Evolutionary conservation across 176 grass and related monocot genomes (phyloP), one percentile per base, ranked within the genome.

Genomic region (Raddia guianensis): DNA sequence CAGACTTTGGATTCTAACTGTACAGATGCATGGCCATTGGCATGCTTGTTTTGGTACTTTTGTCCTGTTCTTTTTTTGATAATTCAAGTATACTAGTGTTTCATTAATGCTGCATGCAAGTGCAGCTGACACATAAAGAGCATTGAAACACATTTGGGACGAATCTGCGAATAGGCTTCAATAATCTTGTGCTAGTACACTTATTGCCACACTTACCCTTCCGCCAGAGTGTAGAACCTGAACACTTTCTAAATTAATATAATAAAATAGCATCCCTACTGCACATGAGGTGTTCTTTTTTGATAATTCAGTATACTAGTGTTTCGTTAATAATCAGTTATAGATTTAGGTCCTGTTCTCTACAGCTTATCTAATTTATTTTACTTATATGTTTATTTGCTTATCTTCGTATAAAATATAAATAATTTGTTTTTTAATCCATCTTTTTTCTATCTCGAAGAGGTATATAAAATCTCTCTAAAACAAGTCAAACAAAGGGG

Each of bases 21-120:
- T 70, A 80, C 35, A 5, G 48, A 32, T 18, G 55, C 55, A 49
- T 48, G 46, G 32, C 13, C 48, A n/a, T 54, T 72, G 35, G 20
- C 32, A 43, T 81, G 53, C 76, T 63, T 49, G 27, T 85, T 56
- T 85, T 71, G 55, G 40, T 10, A 71, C 15, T 60, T 42, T 80
- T 80, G 27, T 27, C 27, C 27, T 27, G 27, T 27, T 1, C 27
- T 27, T 27, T 27, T 27, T 27, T 27, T 27, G 27, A 27, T 0
- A 27, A 27, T 27, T 27, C 1, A 27, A 27, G 27, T 27, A 27
- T 27, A 27, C 1, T 0, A 27, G 27, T 27, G 27, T 27, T 27
- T 27, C 27, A 27, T 27, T 27, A 27, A 27, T 1, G 27, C 27
- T 27, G 33, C 19, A 62, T 44, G 37, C 62, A 80, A 37, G 0